Conservation (phyloP, 2,329 filamentous ascomycete genomes). For the Diaporthe vexans region DNA sequence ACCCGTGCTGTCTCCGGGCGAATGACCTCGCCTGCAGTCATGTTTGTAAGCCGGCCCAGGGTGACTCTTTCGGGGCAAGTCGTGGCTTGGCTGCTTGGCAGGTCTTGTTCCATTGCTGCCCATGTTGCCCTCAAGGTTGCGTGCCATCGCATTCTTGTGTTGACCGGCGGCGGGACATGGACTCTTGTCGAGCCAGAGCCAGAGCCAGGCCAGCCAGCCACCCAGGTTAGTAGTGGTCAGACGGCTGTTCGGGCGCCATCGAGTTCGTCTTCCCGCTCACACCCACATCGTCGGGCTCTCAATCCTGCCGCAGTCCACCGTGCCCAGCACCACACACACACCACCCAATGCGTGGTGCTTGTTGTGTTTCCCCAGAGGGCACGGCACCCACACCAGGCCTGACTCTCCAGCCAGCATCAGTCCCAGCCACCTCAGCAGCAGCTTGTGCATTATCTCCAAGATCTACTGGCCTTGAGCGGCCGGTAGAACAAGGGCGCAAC, state of each 20-base stretch:
- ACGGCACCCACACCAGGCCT: background rate
- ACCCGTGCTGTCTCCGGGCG: background rate
- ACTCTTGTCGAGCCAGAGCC: no score
- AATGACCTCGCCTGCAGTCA: background rate
- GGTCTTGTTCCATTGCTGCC: no score
- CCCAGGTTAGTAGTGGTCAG: background rate
- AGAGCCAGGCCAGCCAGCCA: background rate
- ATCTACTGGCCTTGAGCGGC: background rate
- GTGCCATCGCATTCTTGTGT: background rate
- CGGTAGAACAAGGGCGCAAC: background rate
- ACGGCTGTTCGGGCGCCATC: background rate
- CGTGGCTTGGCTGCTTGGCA: constrained; percentile 24
- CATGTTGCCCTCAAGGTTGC: constrained; percentile 22
- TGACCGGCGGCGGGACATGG: background rate
- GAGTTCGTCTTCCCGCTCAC: constrained; percentile 33
- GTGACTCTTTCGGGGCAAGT: background rate
- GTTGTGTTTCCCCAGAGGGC: background rate
- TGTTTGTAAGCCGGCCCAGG: constrained; percentile 5
- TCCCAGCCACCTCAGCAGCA: constrained; percentile 26
- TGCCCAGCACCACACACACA: background rate
- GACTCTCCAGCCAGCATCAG: background rate
- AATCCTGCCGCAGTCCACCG: constrained; percentile 24
- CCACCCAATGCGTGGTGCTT: background rate
- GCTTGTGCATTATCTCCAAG: no score
- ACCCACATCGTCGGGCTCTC: constrained; percentile 20